These are phyloP conservation scores for Pythium angustatum DNA, from an alignment of 352 stramenopile species.

Conservation along the genomic window DNA sequence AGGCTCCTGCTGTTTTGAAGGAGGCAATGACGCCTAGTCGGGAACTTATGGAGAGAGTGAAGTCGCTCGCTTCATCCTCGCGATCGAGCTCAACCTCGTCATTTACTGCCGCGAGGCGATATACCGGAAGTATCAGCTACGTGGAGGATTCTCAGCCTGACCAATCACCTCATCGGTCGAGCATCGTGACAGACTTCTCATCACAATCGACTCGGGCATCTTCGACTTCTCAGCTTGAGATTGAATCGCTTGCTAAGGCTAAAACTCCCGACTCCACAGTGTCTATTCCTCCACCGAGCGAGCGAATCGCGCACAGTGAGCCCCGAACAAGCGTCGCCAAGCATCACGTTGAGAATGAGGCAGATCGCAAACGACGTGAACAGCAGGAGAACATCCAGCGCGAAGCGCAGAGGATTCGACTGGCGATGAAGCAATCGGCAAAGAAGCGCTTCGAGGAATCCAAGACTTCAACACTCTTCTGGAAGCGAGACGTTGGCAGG, in stretches of 20 bases:
- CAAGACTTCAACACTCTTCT: slow-evolving; percentile 64
- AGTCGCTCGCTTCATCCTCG: slow-evolving; percentile 18
- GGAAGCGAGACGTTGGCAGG: slow-evolving; percentile 61
- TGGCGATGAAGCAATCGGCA: slow-evolving; percentile 65
- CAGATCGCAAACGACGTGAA: slow-evolving; percentile 48
- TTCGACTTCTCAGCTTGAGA: slow-evolving; percentile 26
- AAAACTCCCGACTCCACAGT: slow-evolving; percentile 30
- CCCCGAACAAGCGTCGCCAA: slow-evolving; percentile 18
- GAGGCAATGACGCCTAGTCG: slow-evolving; percentile 19
- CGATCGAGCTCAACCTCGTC: slow-evolving; percentile 27
- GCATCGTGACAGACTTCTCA: slow-evolving; percentile 12
- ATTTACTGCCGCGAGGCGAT: slow-evolving; percentile 3
- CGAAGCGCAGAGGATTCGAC: slow-evolving; percentile 62
- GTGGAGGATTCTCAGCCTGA: slow-evolving; percentile 35
- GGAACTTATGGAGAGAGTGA: slow-evolving; percentile 24
- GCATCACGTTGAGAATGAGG: slow-evolving; percentile 23
- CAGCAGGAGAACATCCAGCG: slow-evolving; percentile 65
- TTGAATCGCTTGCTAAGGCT: slow-evolving; percentile 11
- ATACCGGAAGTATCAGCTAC: slow-evolving; percentile 22
- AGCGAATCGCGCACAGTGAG: slow-evolving; percentile 33
- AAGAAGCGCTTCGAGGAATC: slow-evolving; percentile 78
- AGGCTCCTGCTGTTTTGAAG: background rate
- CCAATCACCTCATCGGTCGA: slow-evolving; percentile 20
- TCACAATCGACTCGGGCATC: slow-evolving; percentile 11
- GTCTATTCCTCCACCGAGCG: slow-evolving; percentile 2